Percentiles rank a stretch among this genome's conserved stretches.
phyloP scores from a whole-genome alignment of 176 grass and related monocot species.

The Aegilops umbellulata region DNA sequence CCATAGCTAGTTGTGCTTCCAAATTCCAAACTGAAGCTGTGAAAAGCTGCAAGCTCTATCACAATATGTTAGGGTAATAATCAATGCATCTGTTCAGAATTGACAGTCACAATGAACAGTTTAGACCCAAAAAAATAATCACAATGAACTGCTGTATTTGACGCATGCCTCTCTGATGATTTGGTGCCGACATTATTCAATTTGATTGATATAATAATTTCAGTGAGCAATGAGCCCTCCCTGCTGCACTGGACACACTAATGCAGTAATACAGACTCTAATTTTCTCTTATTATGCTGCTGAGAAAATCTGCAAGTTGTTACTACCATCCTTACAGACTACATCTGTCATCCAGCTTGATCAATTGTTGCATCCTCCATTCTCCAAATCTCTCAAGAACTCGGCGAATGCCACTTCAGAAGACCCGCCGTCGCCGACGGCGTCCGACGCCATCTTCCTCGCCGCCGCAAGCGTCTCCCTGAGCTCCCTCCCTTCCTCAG shows the following conservation, averaged over 20 bases:
- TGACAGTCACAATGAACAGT: background rate
- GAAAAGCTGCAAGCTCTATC: background rate
- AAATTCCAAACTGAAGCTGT: background rate
- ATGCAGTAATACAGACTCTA: background rate
- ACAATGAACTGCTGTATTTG: background rate
- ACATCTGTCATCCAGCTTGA: background rate
- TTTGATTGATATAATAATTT: background rate
- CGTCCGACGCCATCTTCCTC: slow-evolving; percentile 5
- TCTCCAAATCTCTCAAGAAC: background rate
- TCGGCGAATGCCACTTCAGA: background rate
- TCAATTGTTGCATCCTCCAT: background rate
- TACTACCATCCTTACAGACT: background rate
- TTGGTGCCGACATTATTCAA: background rate
- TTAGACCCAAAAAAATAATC: no score
- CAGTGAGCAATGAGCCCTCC: background rate
- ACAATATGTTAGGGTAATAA: background rate
- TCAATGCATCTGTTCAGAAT: background rate
- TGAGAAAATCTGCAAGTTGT: background rate
- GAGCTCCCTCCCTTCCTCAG: background rate
- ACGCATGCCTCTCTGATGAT: background rate
- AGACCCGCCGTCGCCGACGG: background rate
- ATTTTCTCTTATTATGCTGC: background rate
- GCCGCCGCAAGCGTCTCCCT: background rate
- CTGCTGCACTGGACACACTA: background rate
- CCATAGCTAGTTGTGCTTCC: background rate